Percentiles rank a stretch among this genome's conserved stretches.
phyloP scores from a whole-genome alignment of 352 stramenopile species.

The Pythium aquatile region DNA sequence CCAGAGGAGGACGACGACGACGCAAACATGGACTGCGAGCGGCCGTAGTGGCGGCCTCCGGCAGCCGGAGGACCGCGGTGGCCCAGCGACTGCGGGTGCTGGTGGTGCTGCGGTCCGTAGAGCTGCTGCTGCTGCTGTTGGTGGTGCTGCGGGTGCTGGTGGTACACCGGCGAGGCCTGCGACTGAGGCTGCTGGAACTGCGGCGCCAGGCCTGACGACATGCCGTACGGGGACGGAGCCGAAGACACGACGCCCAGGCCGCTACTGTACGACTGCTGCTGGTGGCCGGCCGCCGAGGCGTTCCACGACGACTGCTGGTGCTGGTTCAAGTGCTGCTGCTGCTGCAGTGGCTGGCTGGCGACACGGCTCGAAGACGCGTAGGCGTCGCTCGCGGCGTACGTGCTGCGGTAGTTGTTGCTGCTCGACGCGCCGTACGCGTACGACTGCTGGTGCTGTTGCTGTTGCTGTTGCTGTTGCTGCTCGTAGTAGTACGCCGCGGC shows the following conservation, averaged over 20 bases:
- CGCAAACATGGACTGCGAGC: slow-evolving; percentile 21
- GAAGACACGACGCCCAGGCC: neutral
- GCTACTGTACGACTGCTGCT: slow-evolving; percentile 5
- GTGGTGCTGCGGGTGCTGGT: slow-evolving; percentile 4
- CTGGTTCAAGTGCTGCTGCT: slow-evolving; percentile 4
- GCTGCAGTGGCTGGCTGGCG: neutral
- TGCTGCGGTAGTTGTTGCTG: slow-evolving; percentile 10
- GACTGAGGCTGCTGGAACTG: slow-evolving; percentile 4
- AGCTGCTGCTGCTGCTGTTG: neutral
- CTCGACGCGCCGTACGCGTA: slow-evolving; percentile 5
- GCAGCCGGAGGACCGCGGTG: neutral
- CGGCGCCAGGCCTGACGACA: slow-evolving; percentile 7
- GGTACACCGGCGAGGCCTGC: slow-evolving; percentile 4
- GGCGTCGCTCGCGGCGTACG: slow-evolving; percentile 12
- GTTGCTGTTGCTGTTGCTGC: slow-evolving; percentile 8
- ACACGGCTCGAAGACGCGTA: neutral
- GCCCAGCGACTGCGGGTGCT: slow-evolving; percentile 14
- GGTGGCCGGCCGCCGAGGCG: neutral
- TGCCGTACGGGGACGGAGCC: slow-evolving; percentile 13
- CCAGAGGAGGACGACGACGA: slow-evolving; percentile 18
- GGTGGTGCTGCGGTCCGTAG: slow-evolving; percentile 4
- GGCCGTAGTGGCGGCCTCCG: slow-evolving; percentile 7
- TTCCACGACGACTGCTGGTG: slow-evolving; percentile 17
- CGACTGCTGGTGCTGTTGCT: slow-evolving; percentile 6
- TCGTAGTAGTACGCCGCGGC: slow-evolving; percentile 19